Conservation (phyloP, 345 rosid genomes). For the Populus deltoides region DNA sequence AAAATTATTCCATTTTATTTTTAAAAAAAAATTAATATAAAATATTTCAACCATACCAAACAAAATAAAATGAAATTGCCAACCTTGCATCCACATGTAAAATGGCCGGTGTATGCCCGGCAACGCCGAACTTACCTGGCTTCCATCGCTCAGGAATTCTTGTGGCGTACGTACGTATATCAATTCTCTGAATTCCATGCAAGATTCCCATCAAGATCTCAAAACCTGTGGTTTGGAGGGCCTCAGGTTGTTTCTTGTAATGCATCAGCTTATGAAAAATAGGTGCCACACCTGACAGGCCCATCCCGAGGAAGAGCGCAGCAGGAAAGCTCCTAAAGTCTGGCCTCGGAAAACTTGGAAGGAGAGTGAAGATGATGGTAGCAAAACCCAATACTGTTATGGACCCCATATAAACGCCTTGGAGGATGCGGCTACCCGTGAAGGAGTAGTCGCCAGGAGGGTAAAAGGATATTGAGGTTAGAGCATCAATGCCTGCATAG, state of each 20-base stretch:
- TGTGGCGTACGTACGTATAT: slow-evolving; percentile 55
- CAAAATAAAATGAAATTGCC: too few species aligned
- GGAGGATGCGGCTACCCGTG: too few species aligned
- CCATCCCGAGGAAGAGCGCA: slow-evolving; percentile 81
- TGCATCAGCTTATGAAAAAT: slow-evolving; percentile 72
- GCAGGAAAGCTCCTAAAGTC: slow-evolving; percentile 46
- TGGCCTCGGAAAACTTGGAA: too few species aligned
- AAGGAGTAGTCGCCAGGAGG: too few species aligned
- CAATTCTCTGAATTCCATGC: slow-evolving; percentile 64
- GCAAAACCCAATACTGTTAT: too few species aligned
- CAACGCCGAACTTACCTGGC: slow-evolving; percentile 93
- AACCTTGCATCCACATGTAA: slow-evolving; percentile 69
- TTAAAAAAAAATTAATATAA: too few species aligned
- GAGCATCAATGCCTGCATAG: too few species aligned
- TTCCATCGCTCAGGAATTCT: slow-evolving; percentile 91
- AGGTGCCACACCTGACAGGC: slow-evolving; percentile 73
- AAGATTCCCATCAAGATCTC: slow-evolving; percentile 81
- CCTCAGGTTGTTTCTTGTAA: slow-evolving; percentile 82
- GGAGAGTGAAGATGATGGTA: too few species aligned
- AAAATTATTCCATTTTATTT: too few species aligned
- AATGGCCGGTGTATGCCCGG: slow-evolving; percentile 92
- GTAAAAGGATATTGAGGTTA: too few species aligned
- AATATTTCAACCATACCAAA: too few species aligned
- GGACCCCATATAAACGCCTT: too few species aligned
- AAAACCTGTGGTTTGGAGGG: slow-evolving; percentile 81